Conservation (phyloP, 148 eudicot genomes). For the Hydrangea macrophylla region DNA sequence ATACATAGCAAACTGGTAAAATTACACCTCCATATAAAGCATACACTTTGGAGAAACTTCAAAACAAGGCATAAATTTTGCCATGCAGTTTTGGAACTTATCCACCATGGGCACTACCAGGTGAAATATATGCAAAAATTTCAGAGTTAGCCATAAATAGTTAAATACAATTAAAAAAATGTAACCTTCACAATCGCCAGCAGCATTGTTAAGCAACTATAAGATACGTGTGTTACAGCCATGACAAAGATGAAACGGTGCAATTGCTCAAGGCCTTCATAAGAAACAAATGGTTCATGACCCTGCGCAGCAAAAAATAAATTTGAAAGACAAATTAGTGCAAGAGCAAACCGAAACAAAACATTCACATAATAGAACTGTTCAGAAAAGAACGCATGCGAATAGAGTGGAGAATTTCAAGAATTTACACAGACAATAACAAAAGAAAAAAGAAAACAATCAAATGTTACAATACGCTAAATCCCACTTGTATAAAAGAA, state of each 20-base stretch:
- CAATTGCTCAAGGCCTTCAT: slow-evolving; percentile 96
- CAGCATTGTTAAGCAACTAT: slow-evolving; percentile 98
- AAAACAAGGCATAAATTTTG: not conserved
- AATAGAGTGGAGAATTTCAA: not conserved
- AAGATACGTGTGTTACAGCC: slow-evolving; percentile 95
- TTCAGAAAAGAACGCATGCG: not conserved
- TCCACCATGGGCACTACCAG: not conserved
- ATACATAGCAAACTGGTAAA: not conserved
- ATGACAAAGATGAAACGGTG: slow-evolving; percentile 98
- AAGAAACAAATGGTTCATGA: slow-evolving; percentile 86
- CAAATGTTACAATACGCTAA: not conserved
- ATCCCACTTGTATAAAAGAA: not conserved
- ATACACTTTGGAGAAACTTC: not conserved
- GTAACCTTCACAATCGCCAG: slow-evolving; percentile 92
- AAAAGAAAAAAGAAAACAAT: not conserved
- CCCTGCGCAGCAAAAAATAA: slow-evolving; percentile 42
- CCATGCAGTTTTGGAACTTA: not conserved
- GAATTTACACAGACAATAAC: not conserved
- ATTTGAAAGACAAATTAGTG: slow-evolving; percentile 1
- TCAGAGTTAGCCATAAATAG: slow-evolving; percentile 10
- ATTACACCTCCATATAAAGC: not conserved
- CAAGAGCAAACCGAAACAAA: not conserved
- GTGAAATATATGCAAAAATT: not conserved
- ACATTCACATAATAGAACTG: slow-evolving; percentile 3
- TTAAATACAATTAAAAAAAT: slow-evolving; percentile 14